These are phyloP conservation scores for Lavandula angustifolia DNA, from an alignment of 257 asterid genomes.

Conservation along the genomic window DNA sequence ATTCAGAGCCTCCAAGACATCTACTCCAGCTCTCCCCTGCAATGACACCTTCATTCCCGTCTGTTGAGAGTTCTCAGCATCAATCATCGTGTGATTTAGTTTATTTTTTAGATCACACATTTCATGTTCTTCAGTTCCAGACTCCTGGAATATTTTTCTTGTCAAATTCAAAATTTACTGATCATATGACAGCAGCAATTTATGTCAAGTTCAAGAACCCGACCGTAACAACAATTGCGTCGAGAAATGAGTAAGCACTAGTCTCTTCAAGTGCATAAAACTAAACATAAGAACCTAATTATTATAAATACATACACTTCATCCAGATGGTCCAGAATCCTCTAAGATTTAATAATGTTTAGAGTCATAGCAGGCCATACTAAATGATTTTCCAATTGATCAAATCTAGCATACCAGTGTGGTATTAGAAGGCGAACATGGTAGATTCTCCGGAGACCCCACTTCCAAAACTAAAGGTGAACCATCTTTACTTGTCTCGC, in stretches of 20 bases:
- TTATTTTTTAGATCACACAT: constrained; percentile 38
- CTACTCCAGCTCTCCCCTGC: constrained; percentile 62
- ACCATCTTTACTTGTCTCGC: constrained; percentile 43
- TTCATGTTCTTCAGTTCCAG: constrained; percentile 32
- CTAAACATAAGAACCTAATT: neutral
- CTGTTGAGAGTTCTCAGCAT: constrained; percentile 49
- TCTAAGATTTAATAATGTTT: neutral
- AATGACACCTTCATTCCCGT: constrained; percentile 49
- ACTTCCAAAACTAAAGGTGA: constrained; percentile 37
- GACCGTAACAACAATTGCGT: neutral
- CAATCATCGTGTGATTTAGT: constrained; percentile 47
- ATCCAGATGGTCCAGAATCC: neutral
- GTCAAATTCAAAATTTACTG: constrained; percentile 32
- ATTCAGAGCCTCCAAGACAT: constrained; percentile 48
- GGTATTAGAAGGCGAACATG: constrained; percentile 43
- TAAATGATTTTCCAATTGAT: constrained; percentile 23
- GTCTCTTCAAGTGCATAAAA: constrained; percentile 13
- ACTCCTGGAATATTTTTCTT: constrained; percentile 48
- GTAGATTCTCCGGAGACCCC: constrained; percentile 35
- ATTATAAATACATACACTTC: constrained; percentile 8
- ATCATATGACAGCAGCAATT: constrained; percentile 15
- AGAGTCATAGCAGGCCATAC: constrained; percentile 12
- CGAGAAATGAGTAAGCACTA: neutral
- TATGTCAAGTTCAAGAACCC: constrained; percentile 20
- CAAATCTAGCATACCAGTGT: constrained; percentile 52